A percentile compares a stretch with the other conserved stretches of the same genome.
phyloP scores from a whole-genome alignment of 2,329 filamentous ascomycete genomes.

The Fusarium brevicatenulatum region DNA sequence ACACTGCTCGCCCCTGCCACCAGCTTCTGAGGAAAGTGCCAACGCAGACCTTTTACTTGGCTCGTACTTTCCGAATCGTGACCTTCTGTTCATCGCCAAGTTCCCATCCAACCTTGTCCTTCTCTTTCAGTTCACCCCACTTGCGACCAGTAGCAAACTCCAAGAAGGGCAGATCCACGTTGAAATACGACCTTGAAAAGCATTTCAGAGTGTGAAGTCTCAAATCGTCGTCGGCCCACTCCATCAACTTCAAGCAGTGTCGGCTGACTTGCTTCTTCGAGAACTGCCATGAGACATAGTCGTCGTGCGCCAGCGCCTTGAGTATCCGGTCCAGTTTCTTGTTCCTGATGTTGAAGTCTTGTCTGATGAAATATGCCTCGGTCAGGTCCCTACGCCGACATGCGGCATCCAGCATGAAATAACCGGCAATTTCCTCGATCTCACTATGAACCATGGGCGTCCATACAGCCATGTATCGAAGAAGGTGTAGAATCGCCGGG shows the following conservation, averaged over 20 bases:
- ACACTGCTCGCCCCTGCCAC: constrained; percentile 8
- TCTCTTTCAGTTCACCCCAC: constrained; percentile 77
- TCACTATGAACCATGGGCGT: constrained; percentile 77
- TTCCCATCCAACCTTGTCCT: constrained; percentile 86
- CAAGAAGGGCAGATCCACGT: constrained; percentile 73
- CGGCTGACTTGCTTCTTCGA: constrained; percentile 79
- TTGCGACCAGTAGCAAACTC: constrained; percentile 72
- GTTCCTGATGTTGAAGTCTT: constrained; percentile 70
- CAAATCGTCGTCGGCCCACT: constrained; percentile 81
- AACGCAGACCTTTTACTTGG: constrained; percentile 44
- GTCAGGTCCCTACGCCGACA: constrained; percentile 82
- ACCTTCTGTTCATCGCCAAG: constrained; percentile 74
- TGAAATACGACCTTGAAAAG: constrained; percentile 83
- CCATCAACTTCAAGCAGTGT: constrained; percentile 81
- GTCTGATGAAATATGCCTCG: constrained; percentile 75
- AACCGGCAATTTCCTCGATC: constrained; percentile 80
- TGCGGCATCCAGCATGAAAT: constrained; percentile 87
- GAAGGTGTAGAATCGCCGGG: constrained; percentile 82
- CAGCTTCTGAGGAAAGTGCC: constrained; percentile 3
- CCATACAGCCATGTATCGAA: constrained; percentile 74
- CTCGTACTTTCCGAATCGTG: constrained; percentile 73
- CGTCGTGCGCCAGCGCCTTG: constrained; percentile 77
- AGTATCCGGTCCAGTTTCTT: constrained; percentile 76
- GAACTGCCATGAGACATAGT: constrained; percentile 83
- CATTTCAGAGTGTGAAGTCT: constrained; percentile 84